phyloP scores from a whole-genome alignment of 208 protist species.

The Wallacemonas sp. region DNA sequence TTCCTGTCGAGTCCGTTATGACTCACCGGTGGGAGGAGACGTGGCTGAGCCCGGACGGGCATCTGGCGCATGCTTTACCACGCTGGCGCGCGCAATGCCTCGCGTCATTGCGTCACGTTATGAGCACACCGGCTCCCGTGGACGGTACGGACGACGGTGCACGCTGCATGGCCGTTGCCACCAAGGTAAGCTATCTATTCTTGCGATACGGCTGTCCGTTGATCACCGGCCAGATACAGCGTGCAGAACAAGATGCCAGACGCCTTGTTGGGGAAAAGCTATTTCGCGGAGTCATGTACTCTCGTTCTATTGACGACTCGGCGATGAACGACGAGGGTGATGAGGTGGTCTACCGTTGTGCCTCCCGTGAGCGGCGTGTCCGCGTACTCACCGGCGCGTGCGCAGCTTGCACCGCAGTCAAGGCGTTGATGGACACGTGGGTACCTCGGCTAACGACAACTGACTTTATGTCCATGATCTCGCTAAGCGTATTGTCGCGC shows the following conservation, averaged over 20 bases:
- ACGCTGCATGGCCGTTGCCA: too few relatives aligned
- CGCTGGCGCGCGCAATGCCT: neutral
- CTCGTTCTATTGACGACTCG: too few relatives aligned
- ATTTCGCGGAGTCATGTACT: constrained; percentile 1
- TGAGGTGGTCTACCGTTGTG: neutral
- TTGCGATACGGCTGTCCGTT: constrained; percentile 22
- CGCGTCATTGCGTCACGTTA: neutral
- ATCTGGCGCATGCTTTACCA: neutral
- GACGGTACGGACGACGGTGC: too few relatives aligned
- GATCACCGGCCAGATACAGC: neutral
- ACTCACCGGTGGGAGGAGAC: constrained; percentile 42
- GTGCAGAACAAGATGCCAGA: constrained; percentile 14
- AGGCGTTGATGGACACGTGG: neutral
- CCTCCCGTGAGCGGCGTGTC: neutral
- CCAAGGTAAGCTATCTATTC: constrained; percentile 34
- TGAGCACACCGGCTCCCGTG: too few relatives aligned
- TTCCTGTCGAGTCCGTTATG: constrained; percentile 57
- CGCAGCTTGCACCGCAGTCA: neutral
- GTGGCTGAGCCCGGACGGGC: constrained; percentile 38
- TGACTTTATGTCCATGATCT: constrained; percentile 1
- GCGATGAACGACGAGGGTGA: too few relatives aligned
- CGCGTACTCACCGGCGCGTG: neutral
- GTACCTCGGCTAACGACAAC: neutral
- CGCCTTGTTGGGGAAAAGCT: constrained; percentile 20
- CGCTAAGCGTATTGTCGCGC: neutral